Base-by-base conservation (phyloP, 2,329 filamentous ascomycete genomes). In the Aspergillus ibericus region DNA sequence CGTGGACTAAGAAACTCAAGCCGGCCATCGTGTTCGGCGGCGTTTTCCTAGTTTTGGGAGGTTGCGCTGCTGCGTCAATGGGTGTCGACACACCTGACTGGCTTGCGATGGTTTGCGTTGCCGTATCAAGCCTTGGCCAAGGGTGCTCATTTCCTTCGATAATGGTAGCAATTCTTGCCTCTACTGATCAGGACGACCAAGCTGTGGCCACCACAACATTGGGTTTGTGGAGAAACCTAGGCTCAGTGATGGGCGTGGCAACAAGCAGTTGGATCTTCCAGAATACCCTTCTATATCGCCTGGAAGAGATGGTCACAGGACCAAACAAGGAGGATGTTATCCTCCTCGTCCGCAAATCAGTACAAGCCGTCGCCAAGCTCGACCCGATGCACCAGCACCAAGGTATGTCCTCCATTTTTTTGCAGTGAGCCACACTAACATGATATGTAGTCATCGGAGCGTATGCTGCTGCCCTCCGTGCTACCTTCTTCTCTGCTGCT, bases 211-310 rank as follows among this genome's bases (percentile, higher is more conserved):
- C 88, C 1, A 86, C 83, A 54, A 91, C 89, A 0, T 77, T 93
- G 60, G 83, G 88, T 16, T 77, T 93, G 16, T 92, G 88, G 85
- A 83, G 90, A 55, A 86, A 84, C 58, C 74, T 93, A 5, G 90
- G 90, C 6, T 83, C 82, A 56, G 89, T 93, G 1, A 81, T 92
- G 68, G 90, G 90, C n/a, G 84, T 93, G 46, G 86, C 89, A 0
- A 78, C 83, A 53, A 89, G 86, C 64, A 90, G 87, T 69, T 81
- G 92, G 58, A 84, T 92, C 7, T 78, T 93, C 61, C 90, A 93
- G 75, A 92, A 92, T 67, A 81, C 84, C 0, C 77, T 93, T 53
- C 75, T 83, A 8, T 75, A 80, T 16, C 88, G 87, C 63, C 79
- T 93, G 5, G 74, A 83, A 4, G 62, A 70, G 10, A 80, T 83